These are phyloP conservation scores for Effrenium voratum DNA, from an alignment of 73 alveolate genomes.

Conservation along the genomic window DNA sequence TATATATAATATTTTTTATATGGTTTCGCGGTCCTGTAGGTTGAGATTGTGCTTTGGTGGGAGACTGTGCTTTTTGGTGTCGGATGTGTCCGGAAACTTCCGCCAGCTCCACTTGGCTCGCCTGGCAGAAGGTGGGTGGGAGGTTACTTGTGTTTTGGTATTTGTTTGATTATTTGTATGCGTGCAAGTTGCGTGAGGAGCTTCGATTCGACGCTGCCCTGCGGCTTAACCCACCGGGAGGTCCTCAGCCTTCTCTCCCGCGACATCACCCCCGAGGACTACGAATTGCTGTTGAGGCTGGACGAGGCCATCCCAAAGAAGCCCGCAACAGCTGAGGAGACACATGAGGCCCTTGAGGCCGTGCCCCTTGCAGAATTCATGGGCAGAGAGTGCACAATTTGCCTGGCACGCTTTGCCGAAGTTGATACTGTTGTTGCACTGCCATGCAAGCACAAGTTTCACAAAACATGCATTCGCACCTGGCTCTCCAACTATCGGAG, in stretches of 20 bases:
- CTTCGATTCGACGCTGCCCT: conserved; percentile 61
- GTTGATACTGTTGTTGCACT: conserved; percentile 51
- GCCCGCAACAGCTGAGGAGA: conserved; percentile 54
- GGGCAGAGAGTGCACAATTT: conserved; percentile 74
- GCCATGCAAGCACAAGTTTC: conserved; percentile 74
- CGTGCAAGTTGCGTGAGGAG: too few species aligned
- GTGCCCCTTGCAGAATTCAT: conserved; percentile 33
- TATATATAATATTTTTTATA: too few species aligned
- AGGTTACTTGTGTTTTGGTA: too few species aligned
- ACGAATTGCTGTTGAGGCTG: conserved; percentile 78
- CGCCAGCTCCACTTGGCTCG: too few species aligned
- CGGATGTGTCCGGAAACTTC: too few species aligned
- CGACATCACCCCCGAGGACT: conserved; percentile 91
- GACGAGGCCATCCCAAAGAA: conserved; percentile 68
- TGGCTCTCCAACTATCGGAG: conserved; percentile 92
- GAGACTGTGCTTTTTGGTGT: too few species aligned
- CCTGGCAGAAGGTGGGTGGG: too few species aligned
- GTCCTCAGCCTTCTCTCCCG: conserved; percentile 89
- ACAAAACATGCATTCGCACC: conserved; percentile 71
- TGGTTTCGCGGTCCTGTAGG: too few species aligned
- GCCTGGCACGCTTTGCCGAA: conserved; percentile 35
- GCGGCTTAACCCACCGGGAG: conserved; percentile 89
- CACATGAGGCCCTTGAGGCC: conserved; percentile 50
- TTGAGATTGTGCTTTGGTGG: too few species aligned
- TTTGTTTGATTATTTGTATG: too few species aligned